Base-by-base conservation (phyloP, 345 rosid genomes). In the Garcia nutans region DNA sequence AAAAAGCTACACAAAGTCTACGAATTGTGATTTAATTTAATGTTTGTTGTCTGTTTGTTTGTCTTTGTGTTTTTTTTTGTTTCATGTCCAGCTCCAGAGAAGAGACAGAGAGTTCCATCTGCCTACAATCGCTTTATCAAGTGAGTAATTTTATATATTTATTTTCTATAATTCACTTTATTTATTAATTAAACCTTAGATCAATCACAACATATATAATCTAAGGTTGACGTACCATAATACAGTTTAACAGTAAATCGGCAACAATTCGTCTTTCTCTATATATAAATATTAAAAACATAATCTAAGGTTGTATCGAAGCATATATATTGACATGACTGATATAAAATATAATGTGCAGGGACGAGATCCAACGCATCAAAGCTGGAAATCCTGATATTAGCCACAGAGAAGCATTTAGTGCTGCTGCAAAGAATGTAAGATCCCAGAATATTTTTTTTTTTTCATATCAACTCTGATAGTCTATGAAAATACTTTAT, bases 101-200 rank as follows among this genome's bases (percentile, higher is more conserved):
- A 96, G 89, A 87, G 99, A 86, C 97, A 91, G 86, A 89, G 99
- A 90, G 97, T 96, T 85, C 99, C 99, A 78, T 96, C 99, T 70
- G 99, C 99, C 74, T 96, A 96, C 89, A 96, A 96, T 86, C 93
- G 99, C 85, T 96, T 96, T 88, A 93, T 96, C 90, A 96, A 96
- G 99, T 96, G 80, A 88, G 95, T 76, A 60, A 37, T 33, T 28
- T 28, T 28, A 33, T 33, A 33, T 33, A 33, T 33, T 1, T 28
- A 28, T 28, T 33, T 33, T 33, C 37, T 33, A 33, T 33, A 33
- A 3, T 37, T 37, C 3, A 37, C 41, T 37, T 3, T 4, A 4
- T 37, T 37, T 3, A 37, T 37, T 37, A 50, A 50, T 12, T 50
- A 50, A 50, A 12, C 17, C 55, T 13, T 50, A 17, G 13, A 65